phyloP scores from a whole-genome alignment of 257 asterid species.

The Nicotiana knightiana region DNA sequence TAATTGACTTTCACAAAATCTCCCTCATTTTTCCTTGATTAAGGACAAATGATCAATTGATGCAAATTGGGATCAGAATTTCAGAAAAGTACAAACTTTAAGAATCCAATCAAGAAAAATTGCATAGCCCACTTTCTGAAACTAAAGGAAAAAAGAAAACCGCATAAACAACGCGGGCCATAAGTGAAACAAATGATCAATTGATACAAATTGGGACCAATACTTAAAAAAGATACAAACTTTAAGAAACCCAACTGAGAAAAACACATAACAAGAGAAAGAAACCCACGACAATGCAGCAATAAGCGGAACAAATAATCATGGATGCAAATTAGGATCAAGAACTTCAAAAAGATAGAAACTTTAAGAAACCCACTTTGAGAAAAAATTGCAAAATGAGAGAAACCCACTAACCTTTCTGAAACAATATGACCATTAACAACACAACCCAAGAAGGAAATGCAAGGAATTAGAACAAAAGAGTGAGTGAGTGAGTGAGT shows the following conservation, averaged over 20 bases:
- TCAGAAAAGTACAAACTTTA: not conserved
- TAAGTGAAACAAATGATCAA: not conserved
- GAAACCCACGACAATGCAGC: not conserved
- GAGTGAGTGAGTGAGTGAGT: no score
- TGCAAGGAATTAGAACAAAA: no score
- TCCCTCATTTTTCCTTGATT: not conserved
- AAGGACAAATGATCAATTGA: not conserved
- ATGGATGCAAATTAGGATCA: not conserved
- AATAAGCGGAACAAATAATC: not conserved
- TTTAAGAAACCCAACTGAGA: not conserved
- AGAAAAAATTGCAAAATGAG: no score
- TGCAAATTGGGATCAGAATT: not conserved
- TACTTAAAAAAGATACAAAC: no score
- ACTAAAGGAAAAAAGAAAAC: not conserved
- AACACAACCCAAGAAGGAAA: not conserved
- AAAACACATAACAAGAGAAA: not conserved
- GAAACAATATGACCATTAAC: not conserved
- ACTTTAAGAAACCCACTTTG: not conserved
- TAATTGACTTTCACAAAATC: not conserved
- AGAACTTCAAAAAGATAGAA: not conserved
- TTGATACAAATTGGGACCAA: not conserved
- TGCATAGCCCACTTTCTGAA: not conserved
- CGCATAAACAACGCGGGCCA: not conserved
- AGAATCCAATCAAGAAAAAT: not conserved
- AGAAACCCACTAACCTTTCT: constrained; percentile 1